Conservation (phyloP, 2,329 filamentous ascomycete species). For the Sclerotinia borealis region DNA sequence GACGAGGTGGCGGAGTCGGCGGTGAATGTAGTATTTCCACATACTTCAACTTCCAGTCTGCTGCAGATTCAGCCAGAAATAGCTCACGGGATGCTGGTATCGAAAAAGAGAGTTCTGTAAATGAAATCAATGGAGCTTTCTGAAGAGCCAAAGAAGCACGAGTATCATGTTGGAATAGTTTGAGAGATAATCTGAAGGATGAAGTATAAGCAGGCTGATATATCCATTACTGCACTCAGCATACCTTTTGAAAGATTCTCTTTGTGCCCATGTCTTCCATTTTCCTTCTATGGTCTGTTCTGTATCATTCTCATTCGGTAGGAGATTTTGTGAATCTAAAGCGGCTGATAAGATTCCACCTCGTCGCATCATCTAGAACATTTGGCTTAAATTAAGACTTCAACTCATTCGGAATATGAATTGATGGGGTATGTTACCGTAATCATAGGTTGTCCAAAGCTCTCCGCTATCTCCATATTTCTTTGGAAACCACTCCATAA, state of each 20-base stretch:
- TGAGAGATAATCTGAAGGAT: neutral
- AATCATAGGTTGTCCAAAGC: constrained; percentile 47
- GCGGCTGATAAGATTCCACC: neutral
- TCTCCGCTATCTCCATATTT: constrained; percentile 54
- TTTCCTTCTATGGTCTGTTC: neutral
- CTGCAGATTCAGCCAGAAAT: too few species aligned
- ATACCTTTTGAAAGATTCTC: neutral
- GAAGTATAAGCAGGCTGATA: neutral
- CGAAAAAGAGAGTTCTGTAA: too few species aligned
- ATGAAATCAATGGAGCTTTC: too few species aligned
- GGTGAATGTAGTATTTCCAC: too few species aligned
- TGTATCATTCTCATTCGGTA: neutral
- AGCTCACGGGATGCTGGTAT: too few species aligned
- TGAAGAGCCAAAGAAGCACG: neutral
- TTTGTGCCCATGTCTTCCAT: neutral
- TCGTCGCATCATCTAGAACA: neutral
- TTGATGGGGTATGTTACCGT: constrained; percentile 33
- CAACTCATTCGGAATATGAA: neutral
- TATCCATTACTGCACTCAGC: neutral
- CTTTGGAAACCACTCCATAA: constrained; percentile 54
- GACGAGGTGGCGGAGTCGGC: too few species aligned
- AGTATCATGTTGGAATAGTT: neutral
- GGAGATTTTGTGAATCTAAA: neutral
- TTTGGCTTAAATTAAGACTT: neutral
- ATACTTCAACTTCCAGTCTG: too few species aligned